Percentiles rank a stretch among this genome's conserved stretches.
phyloP scores from a whole-genome alignment of 139 green algal species.

The Chlamydomonas sp. region DNA sequence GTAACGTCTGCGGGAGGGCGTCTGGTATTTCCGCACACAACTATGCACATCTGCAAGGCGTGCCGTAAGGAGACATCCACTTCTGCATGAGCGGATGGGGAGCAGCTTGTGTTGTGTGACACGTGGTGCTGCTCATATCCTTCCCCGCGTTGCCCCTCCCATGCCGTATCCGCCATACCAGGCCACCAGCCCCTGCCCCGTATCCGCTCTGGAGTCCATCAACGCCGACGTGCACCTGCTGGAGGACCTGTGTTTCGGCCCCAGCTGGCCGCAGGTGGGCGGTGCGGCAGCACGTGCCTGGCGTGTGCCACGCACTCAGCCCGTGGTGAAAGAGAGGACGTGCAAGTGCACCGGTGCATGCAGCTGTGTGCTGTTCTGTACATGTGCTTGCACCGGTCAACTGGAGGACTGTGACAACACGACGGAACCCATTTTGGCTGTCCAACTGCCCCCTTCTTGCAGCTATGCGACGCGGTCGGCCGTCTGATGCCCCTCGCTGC shows the following conservation, averaged over 20 bases:
- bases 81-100: too few relatives aligned
- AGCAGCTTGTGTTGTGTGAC: neutral
- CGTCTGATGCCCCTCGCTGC: too few relatives aligned
- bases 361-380: neutral
- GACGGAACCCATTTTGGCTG: too few relatives aligned
- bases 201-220: conserved; percentile 9
- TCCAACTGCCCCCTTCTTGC: too few relatives aligned
- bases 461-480: too few relatives aligned
- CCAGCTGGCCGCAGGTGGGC: conserved; percentile 22
- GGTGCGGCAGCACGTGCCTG: conserved; percentile 2
- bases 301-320: neutral
- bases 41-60: too few relatives aligned
- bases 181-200: conserved; percentile 11
- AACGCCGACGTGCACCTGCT: conserved; percentile 23
- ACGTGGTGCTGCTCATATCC: neutral
- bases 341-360: neutral
- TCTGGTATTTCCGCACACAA: too few relatives aligned
- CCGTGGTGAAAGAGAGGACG: neutral
- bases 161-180: neutral
- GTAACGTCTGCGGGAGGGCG: too few relatives aligned
- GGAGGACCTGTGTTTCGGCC: conserved; percentile 29
- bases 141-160: neutral
- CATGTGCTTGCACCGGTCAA: too few relatives aligned
- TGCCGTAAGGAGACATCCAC: too few relatives aligned
- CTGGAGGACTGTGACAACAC: too few relatives aligned